Evolutionary conservation across 176 grass and related monocot species (phyloP), one percentile per base, ranked within the genome.

Genomic region (Triticum monococcum): DNA sequence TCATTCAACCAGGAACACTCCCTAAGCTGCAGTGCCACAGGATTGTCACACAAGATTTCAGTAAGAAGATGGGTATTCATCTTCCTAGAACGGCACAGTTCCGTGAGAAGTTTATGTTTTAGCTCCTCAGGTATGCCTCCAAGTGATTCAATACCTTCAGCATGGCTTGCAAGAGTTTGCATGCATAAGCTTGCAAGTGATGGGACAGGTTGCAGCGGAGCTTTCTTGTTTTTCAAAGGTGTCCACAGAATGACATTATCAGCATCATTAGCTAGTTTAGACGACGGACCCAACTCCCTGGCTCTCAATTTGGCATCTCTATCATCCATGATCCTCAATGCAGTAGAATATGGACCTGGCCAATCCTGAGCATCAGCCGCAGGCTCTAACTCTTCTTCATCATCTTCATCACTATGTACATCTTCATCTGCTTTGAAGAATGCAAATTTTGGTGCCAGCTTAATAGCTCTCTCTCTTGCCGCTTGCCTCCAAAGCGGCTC

Each of bases 1-100:
- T 98, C 97, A 60, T 61, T 91, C 73, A 86, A 78, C 97, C 97
- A 98, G 32, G 97, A 98, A 90, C 94, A 98, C 54, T 98, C 97
- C 50, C 82, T 86, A 9, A 96, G 63, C 65, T 79, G 87, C 83
- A 98, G 81, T 72, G 83, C 78, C 35, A 84, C 80, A 14, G 92
- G 92, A 79, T 37, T 89, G 12, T 88, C 92, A 73, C 69, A 85
- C 64, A 89, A 23, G 26, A 96, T 81, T 78, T 90, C 90, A 40
- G 52, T 79, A 72, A 98, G 90, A 98, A 90, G 79, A 81, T 82
- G 68, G 45, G 24, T 73, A 74, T 64, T 98, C 97, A 98, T 94
- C 90, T 94, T 98, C 83, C 94, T 92, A 33, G 88, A 88, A 85
- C 48, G 48, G 14, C 97, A 98, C 22, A 98, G 77, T 64, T 86